phyloP scores from a whole-genome alignment of 208 protist genomes.

The Sergeia podlipaevii region DNA sequence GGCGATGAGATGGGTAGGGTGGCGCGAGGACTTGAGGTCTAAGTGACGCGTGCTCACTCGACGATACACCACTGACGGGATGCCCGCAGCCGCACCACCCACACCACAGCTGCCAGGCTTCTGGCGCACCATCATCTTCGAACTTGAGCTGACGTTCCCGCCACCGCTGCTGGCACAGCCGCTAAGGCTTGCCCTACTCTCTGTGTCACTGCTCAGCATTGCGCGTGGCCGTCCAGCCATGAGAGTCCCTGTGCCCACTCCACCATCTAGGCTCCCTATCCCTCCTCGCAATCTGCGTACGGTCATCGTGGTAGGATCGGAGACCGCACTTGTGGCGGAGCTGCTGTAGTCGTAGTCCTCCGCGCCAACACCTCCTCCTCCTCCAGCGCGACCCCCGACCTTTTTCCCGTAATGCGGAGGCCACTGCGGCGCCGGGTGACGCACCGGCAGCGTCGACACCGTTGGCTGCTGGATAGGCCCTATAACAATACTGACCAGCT shows the following conservation, averaged over 20 bases:
- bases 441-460: slow-evolving; percentile 48
- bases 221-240: too few relatives aligned
- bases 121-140: slow-evolving; percentile 2
- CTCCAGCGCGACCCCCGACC: slow-evolving; percentile 2
- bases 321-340: slow-evolving; percentile 21
- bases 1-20: slow-evolving; percentile 46
- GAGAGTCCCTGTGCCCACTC: too few relatives aligned
- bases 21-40: slow-evolving; percentile 39
- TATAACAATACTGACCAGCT: slow-evolving; percentile 66
- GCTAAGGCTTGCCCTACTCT: too few relatives aligned
- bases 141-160: neutral
- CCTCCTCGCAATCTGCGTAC: neutral
- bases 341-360: slow-evolving; percentile 79
- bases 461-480: slow-evolving; percentile 80
- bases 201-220: too few relatives aligned
- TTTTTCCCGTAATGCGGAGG: slow-evolving; percentile 49
- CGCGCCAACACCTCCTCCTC: slow-evolving; percentile 6
- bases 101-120: slow-evolving; percentile 11
- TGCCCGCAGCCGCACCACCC: neutral
- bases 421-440: slow-evolving; percentile 76
- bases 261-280: neutral
- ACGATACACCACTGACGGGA: slow-evolving; percentile 56
- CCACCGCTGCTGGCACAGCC: neutral
- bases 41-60: slow-evolving; percentile 62
- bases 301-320: neutral